Percentiles rank a stretch among this genome's conserved stretches.
phyloP scores from a whole-genome alignment of 768 basidiomycete species.

The Lyophyllum shimeji region DNA sequence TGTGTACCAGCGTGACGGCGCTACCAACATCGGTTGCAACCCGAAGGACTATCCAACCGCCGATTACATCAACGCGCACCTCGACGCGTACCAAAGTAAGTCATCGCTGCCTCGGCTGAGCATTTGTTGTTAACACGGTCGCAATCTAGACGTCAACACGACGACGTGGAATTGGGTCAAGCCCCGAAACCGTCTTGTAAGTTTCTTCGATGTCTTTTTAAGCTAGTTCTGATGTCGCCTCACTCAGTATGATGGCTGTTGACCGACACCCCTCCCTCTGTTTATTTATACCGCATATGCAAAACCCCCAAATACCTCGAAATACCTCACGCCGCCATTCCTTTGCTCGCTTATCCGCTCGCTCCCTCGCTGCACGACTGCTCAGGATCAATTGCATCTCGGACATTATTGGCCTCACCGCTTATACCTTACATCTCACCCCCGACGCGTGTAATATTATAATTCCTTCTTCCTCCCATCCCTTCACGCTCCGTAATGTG shows the following conservation, averaged over 20 bases:
- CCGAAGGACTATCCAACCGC: constrained; percentile 65
- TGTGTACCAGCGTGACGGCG: constrained; percentile 69
- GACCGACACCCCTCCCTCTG: not conserved
- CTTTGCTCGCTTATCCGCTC: no score
- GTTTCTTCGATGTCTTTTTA: not conserved
- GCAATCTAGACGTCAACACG: constrained; percentile 36
- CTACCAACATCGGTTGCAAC: constrained; percentile 63
- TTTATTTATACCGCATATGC: not conserved
- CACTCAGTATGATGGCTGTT: constrained; percentile 10
- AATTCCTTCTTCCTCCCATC: not conserved
- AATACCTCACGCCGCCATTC: not conserved
- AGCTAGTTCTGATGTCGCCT: not conserved
- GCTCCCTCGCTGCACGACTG: no score
- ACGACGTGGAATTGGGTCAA: constrained; percentile 41
- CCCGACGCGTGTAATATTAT: not conserved
- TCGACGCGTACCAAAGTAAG: constrained; percentile 59
- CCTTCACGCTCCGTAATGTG: not conserved
- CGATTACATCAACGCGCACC: constrained; percentile 57
- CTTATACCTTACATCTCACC: not conserved
- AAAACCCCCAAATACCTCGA: not conserved
- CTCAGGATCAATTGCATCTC: no score
- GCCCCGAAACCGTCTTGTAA: constrained; percentile 37
- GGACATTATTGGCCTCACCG: not conserved
- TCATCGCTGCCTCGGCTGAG: constrained; percentile 13
- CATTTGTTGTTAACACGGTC: not conserved